These are phyloP conservation scores for Globisporangium rhizosaccharum DNA, from an alignment of 352 stramenopile genomes.

Conservation along the genomic window DNA sequence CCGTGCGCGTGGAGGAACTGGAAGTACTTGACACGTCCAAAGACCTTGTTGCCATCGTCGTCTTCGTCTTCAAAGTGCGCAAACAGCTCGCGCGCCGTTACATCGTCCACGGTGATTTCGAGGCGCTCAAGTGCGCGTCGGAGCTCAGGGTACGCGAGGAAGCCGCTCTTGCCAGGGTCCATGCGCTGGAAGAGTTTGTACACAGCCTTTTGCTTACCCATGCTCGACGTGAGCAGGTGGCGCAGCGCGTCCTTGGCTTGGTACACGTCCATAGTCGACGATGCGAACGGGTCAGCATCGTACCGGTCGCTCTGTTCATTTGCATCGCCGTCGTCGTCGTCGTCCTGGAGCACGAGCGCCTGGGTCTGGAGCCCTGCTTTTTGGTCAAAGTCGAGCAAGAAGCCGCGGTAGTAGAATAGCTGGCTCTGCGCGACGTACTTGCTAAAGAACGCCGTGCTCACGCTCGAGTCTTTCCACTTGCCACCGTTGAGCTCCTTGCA, in stretches of 20 bases:
- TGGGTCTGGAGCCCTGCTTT: constrained; percentile 43
- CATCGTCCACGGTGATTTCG: constrained; percentile 38
- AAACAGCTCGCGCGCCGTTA: constrained; percentile 31
- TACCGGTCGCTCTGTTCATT: constrained; percentile 1
- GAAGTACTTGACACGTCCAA: constrained; percentile 51
- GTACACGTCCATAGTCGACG: constrained; percentile 31
- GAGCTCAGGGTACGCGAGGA: constrained; percentile 54
- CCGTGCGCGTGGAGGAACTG: constrained; percentile 57
- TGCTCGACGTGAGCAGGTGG: constrained; percentile 40
- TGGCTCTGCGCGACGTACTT: constrained; percentile 48
- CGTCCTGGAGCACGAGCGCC: constrained; percentile 51
- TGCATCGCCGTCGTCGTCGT: constrained; percentile 20
- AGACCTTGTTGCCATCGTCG: constrained; percentile 26
- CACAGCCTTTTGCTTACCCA: constrained; percentile 35
- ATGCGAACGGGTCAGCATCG: not conserved
- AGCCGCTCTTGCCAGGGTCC: constrained; percentile 43
- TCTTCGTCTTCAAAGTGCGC: constrained; percentile 54
- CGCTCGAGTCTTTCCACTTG: constrained; percentile 31
- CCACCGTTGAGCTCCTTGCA: constrained; percentile 30
- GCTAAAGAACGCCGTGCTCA: constrained; percentile 29
- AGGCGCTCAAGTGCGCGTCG: constrained; percentile 56
- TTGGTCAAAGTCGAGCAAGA: constrained; percentile 61
- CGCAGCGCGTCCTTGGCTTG: constrained; percentile 44
- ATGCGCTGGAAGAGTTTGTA: constrained; percentile 64
- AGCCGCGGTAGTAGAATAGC: constrained; percentile 59